Conservation (phyloP, 257 asterid species). For the Solanum acaule region DNA sequence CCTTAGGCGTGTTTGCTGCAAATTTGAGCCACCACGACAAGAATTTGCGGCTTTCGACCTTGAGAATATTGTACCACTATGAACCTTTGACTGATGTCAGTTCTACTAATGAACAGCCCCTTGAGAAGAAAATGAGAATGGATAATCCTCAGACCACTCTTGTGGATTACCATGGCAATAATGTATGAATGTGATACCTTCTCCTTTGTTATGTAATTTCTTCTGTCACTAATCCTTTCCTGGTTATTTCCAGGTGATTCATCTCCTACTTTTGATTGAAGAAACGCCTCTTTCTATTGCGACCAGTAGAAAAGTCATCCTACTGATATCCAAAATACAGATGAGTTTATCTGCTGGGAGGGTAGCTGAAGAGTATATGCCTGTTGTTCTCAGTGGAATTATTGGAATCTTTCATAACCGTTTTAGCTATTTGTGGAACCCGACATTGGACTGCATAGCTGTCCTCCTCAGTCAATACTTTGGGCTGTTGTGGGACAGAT, state of each 20-base stretch:
- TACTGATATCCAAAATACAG: conserved; percentile 60
- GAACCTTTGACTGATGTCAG: conserved; percentile 32
- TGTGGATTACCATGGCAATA: conserved; percentile 17
- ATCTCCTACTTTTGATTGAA: conserved; percentile 62
- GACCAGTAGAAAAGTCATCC: conserved; percentile 57
- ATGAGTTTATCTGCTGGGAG: conserved; percentile 43
- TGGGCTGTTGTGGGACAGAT: conserved; percentile 56
- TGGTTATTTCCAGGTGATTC: conserved; percentile 55
- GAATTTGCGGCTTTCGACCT: conserved; percentile 62
- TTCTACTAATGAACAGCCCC: conserved; percentile 19
- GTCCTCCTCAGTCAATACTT: conserved; percentile 44
- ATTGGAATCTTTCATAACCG: conserved; percentile 75
- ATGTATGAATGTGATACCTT: conserved; percentile 26
- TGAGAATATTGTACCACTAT: conserved; percentile 77
- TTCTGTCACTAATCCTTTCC: conserved; percentile 2
- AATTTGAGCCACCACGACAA: conserved; percentile 58
- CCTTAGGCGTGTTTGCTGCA: conserved; percentile 45
- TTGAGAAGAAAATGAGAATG: conserved; percentile 21
- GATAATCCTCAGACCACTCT: conserved; percentile 28
- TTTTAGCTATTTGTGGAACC: conserved; percentile 57
- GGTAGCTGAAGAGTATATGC: conserved; percentile 49
- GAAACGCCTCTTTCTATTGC: conserved; percentile 51
- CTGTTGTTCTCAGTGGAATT: conserved; percentile 53
- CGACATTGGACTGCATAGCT: conserved; percentile 72
- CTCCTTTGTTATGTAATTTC: not conserved